Base-by-base conservation (phyloP, 352 stramenopile genomes). In the Globisporangium heterothallicum region DNA sequence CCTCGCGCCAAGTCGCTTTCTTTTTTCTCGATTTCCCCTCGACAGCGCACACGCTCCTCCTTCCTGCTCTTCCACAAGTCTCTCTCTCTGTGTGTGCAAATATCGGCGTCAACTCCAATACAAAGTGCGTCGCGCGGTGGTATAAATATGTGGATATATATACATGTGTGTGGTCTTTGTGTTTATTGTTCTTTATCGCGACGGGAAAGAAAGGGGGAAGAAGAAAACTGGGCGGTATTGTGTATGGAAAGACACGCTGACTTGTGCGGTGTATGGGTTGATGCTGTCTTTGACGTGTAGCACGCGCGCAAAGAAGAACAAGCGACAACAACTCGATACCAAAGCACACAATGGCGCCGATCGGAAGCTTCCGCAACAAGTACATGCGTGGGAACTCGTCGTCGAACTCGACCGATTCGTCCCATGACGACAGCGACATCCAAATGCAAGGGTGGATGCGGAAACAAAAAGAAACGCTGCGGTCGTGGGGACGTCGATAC, bases 381-480 rank as follows among this genome's bases (percentile, higher is more conserved):
- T 53, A 53, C 46, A 85, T 80, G 71, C 73, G 76, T 49, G 76
- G 73, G 25, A 82, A 78, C 63, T 87, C 76, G 45, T 67, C 66
- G 35, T 71, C 58, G 46, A 71, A 63, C 44, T 70, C 66, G 41
- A 52, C 46, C 24, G 65, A 76, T 44, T 72, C 72, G 53, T 86
- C 74, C 24, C 58, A 57, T 35, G 73, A 88, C 48, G 77, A 88
- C 49, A 83, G 64, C 49, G 78, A 86, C 43, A 72, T 88, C 53
- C 72, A 86, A 49, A 88, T 91, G 76, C 75, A 86, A 53, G 79
- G 79, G 26, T 91, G 79, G 79, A 91, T 91, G 79, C 70, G 74
- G 27, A 91, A 91, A 58, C 79, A 91, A 63, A 91, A 91, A 58
- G 74, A 86, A 51, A 85, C 79, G 54, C 63, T 86, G 57, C 74